Base-by-base conservation (phyloP, 768 basidiomycete genomes). In the Solioccasus polychromus region DNA sequence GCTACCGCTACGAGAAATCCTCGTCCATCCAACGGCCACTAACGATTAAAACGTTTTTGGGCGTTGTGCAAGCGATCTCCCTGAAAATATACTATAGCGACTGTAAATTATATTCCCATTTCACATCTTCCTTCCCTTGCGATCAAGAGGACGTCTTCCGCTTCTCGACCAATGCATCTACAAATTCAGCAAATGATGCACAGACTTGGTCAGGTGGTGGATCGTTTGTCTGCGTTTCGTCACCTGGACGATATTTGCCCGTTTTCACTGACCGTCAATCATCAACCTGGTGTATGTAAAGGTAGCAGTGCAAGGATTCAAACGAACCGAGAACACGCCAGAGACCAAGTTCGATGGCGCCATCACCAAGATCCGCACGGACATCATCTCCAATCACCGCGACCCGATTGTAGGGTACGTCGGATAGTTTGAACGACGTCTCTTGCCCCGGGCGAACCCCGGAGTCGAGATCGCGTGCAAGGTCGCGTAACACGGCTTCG, bases 341-440 rank as follows among this genome's bases (percentile, higher is more conserved):
- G 32, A 88, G 60, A 2, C 80, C 77, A 1, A 86, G 68, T 42
- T 81, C 79, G 2, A 72, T 44, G 4, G 82, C 80, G 1, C 82
- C 85, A 3, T 69, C 76, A 1, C 83, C 82, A 15, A 86, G 71
- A 62, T 88, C 86, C 25, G 77, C 75, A 34, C 72, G 70, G 2
- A 79, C 66, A 53, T 88, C 86, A 60, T 88, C 86, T 7, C 85
- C 85, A 24, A 86, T 72, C 39, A 87, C 70, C 1, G 73, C 79
- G 20, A 40, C 66, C 58, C 32, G 62, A 54, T 36, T 40, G 47
- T 45, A 54, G n/a, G n/a, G n/a, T n/a, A n/a, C n/a, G n/a, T n/a
- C n/a, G n/a, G n/a, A n/a, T n/a, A n/a, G n/a, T n/a, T n/a, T n/a
- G n/a, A n/a, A n/a, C n/a, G n/a, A n/a, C n/a, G n/a, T n/a, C n/a